These are phyloP conservation scores for Colletotrichum gloeosporioides DNA, from an alignment of 2,329 filamentous ascomycete species.

Conservation along the genomic window DNA sequence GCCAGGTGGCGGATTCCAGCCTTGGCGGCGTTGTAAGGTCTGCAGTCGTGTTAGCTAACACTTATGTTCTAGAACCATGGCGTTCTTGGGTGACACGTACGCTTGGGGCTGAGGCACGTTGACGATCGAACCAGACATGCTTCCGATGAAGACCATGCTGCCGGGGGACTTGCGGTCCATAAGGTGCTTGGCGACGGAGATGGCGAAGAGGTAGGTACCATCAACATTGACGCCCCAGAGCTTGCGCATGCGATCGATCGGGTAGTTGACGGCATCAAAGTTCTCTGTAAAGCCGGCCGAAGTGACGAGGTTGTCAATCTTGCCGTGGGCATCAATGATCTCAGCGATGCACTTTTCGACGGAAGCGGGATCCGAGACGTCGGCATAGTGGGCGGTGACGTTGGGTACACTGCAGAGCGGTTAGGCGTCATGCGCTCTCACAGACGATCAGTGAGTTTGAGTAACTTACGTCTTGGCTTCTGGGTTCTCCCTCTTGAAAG, in stretches of 20 bases:
- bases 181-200: conserved; percentile 83
- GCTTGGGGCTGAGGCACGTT: conserved; percentile 95
- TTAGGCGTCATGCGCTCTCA: neutral
- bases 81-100: conserved; percentile 39
- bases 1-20: conserved; percentile 90
- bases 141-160: conserved; percentile 93
- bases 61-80: neutral
- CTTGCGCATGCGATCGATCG: conserved; percentile 88
- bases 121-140: conserved; percentile 93
- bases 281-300: conserved; percentile 98
- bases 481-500: conserved; percentile 82
- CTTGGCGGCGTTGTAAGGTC: conserved; percentile 91
- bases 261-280: conserved; percentile 90
- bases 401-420: conserved; percentile 65
- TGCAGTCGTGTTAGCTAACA: conserved; percentile 26
- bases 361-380: conserved; percentile 81
- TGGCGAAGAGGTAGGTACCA: conserved; percentile 89
- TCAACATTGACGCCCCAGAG: conserved; percentile 94
- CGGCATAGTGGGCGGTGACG: conserved; percentile 88
- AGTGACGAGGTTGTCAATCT: conserved; percentile 91
- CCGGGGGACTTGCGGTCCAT: conserved; percentile 81
- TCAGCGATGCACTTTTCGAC: conserved; percentile 77
- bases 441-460: neutral
- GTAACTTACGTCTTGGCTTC: conserved; percentile 65
- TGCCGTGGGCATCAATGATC: conserved; percentile 73